These are phyloP conservation scores for Termitomyces titanicus DNA, from an alignment of 768 basidiomycete genomes.

Conservation along the genomic window DNA sequence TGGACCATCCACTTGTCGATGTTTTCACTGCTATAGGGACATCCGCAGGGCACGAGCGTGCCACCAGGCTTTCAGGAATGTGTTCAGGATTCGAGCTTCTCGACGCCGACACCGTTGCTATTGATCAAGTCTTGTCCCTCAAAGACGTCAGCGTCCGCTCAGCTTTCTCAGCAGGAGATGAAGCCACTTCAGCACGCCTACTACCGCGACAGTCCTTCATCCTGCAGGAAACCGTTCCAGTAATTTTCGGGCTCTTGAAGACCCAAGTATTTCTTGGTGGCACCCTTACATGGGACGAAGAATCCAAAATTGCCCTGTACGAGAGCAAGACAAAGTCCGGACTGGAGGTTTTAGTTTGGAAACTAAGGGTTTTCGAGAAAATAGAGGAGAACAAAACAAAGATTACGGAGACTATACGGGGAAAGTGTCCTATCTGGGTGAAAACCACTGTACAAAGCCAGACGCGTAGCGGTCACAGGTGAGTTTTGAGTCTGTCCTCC, in stretches of 20 bases:
- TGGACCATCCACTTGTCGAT: background rate
- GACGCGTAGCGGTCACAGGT: constrained; percentile 24
- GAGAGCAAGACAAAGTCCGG: constrained; percentile 21
- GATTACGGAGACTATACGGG: constrained; percentile 28
- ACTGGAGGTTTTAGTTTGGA: constrained; percentile 24
- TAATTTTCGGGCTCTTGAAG: constrained; percentile 27
- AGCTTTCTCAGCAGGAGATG: background rate
- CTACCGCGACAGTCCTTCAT: constrained; percentile 27
- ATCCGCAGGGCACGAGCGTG: constrained; percentile 27
- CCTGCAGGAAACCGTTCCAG: constrained; percentile 28
- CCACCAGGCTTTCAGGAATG: constrained; percentile 25
- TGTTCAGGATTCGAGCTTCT: constrained; percentile 26
- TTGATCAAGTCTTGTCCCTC: constrained; percentile 11
- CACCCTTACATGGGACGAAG: constrained; percentile 30
- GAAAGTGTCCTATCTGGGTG: constrained; percentile 24
- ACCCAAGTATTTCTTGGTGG: constrained; percentile 24
- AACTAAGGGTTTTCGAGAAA: constrained; percentile 26
- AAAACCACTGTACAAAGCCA: constrained; percentile 23
- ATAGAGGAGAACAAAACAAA: constrained; percentile 23
- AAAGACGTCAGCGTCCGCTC: constrained; percentile 14
- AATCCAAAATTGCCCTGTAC: constrained; percentile 23
- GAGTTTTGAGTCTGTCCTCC: constrained; percentile 5
- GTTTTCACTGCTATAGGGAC: constrained; percentile 23
- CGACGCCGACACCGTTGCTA: constrained; percentile 20
- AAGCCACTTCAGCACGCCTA: background rate